Conservation (phyloP, 106 monocot species). For the Acorus calamus region DNA sequence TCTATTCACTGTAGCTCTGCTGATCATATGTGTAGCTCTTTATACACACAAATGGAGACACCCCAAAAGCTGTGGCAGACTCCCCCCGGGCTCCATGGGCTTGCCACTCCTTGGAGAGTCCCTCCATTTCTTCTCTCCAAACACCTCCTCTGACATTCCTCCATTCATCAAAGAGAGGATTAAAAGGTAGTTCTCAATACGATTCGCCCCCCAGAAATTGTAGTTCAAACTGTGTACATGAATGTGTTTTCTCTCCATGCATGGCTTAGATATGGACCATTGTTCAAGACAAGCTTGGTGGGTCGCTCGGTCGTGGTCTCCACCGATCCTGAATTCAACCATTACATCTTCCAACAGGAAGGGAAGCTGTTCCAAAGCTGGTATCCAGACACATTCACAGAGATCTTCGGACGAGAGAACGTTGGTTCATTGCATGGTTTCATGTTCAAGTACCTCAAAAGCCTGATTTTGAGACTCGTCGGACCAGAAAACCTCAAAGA, state of each 20-base stretch:
- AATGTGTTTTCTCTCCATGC: too few relatives aligned
- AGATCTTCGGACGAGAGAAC: conserved; percentile 53
- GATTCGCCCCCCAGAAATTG: too few relatives aligned
- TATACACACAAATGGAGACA: conserved; percentile 27
- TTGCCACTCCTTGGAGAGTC: too few relatives aligned
- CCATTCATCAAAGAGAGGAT: too few relatives aligned
- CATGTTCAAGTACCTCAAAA: conserved; percentile 61
- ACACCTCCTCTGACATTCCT: too few relatives aligned
- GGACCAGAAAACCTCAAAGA: conserved; percentile 43
- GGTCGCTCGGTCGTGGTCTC: conserved; percentile 40
- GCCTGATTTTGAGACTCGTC: conserved; percentile 36
- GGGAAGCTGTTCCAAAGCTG: conserved; percentile 53
- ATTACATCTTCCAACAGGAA: conserved; percentile 52
- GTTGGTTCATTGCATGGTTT: conserved; percentile 43
- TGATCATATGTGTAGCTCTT: conserved; percentile 1
- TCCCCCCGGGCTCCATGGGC: conserved; percentile 52
- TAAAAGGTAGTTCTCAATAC: conserved; percentile 15
- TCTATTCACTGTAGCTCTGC: background rate
- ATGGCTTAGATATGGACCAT: conserved; percentile 33
- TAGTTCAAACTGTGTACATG: too few relatives aligned
- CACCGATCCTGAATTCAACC: conserved; percentile 40
- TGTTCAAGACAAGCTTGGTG: conserved; percentile 57
- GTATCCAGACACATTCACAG: conserved; percentile 55
- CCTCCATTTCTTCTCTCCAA: too few relatives aligned
- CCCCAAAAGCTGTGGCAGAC: conserved; percentile 34